Evolutionary conservation across 2,329 filamentous ascomycete genomes (phyloP).

Genomic region (Plectosphaerella cucumerina): DNA sequence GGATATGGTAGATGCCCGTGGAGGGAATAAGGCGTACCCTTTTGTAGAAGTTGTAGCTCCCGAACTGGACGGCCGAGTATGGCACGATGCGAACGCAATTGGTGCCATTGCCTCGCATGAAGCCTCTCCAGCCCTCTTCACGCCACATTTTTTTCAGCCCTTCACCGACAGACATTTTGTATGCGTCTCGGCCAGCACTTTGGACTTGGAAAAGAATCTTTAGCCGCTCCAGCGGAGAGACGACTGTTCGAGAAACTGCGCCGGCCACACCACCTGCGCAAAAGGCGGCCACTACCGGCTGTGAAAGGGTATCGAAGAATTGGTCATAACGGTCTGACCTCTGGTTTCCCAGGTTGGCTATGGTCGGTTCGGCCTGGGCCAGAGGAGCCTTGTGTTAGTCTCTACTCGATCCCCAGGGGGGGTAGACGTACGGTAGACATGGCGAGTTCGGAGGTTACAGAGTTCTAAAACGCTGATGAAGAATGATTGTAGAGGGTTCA

Average conservation of each 20-base stretch:
- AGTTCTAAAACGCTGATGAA: background rate
- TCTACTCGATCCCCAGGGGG: too few relatives aligned
- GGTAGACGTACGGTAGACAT: background rate
- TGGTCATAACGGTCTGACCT: constrained; percentile 15
- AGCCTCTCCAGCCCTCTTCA: constrained; percentile 94
- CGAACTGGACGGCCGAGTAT: constrained; percentile 97
- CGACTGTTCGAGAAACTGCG: constrained; percentile 94
- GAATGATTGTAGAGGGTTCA: too few relatives aligned
- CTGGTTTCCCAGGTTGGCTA: background rate
- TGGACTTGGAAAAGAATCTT: constrained; percentile 99
- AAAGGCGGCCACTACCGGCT: constrained; percentile 87
- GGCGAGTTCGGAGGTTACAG: background rate
- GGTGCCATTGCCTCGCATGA: constrained; percentile 96
- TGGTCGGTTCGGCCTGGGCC: background rate
- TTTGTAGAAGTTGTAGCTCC: constrained; percentile 97
- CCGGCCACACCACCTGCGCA: constrained; percentile 91
- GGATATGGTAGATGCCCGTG: background rate
- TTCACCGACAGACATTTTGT: constrained; percentile 86
- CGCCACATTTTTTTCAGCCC: constrained; percentile 92
- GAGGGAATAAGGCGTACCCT: constrained; percentile 48
- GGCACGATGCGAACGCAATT: constrained; percentile 98
- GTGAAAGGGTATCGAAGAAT: constrained; percentile 56
- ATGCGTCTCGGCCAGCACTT: constrained; percentile 83
- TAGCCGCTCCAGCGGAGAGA: constrained; percentile 89
- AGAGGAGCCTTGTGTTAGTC: background rate